Percentiles rank a stretch among this genome's conserved stretches.
These are phyloP conservation scores for Flaveria brownii DNA, from an alignment of 129 eudicot species.

Conservation along the genomic window DNA sequence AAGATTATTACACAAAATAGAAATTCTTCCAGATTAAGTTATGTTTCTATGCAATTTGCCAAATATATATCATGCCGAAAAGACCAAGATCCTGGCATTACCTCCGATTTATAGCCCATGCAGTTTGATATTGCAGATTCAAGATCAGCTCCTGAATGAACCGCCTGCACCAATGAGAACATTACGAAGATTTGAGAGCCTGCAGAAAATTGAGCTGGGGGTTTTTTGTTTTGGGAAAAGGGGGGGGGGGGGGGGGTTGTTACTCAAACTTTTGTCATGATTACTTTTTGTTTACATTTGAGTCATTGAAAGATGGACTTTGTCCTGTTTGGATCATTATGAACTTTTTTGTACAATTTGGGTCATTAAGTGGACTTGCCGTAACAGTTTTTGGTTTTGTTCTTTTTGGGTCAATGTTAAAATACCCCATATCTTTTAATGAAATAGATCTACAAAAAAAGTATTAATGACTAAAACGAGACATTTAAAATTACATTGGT, in stretches of 20 bases:
- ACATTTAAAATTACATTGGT: not conserved
- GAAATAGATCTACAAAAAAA: not conserved
- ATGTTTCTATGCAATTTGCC: constrained; percentile 5
- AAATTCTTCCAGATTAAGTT: not conserved
- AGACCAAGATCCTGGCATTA: constrained; percentile 29
- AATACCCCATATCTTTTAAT: not conserved
- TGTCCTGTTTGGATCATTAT: not conserved
- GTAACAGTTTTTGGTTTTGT: not conserved
- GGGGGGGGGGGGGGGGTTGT: not conserved
- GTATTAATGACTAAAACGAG: not conserved
- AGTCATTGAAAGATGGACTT: not conserved
- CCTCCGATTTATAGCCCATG: constrained; percentile 92
- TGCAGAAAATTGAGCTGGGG: constrained; percentile 17
- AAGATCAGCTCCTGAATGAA: constrained; percentile 98
- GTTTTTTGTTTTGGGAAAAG: no score
- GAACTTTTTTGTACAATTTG: not conserved
- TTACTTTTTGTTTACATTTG: constrained; percentile 6
- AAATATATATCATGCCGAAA: constrained; percentile 18
- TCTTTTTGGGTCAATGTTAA: not conserved
- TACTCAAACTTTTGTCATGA: not conserved
- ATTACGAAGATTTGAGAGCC: constrained; percentile 18
- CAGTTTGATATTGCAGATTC: constrained; percentile 89
- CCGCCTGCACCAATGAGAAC: constrained; percentile 62
- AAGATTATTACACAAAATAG: not conserved
- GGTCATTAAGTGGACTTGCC: not conserved